Evolutionary conservation across 2,329 filamentous ascomycete genomes (phyloP), one percentile per base, ranked within the genome.

Genomic region (Fusarium paranaense): DNA sequence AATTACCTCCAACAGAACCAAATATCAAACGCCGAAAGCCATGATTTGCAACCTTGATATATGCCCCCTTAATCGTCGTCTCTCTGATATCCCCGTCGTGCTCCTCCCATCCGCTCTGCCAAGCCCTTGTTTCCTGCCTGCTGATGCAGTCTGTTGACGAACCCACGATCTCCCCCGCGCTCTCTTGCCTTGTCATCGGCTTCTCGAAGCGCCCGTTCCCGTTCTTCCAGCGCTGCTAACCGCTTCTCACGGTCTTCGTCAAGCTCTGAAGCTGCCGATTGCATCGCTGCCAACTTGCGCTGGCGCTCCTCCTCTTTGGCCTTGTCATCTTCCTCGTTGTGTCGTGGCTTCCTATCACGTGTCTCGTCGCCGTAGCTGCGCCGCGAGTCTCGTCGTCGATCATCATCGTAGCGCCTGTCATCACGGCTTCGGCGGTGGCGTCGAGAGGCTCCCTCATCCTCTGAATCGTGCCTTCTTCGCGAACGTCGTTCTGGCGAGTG

Each of bases 211-310:
- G 85, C 85, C 58, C 89, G 87, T 75, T 97, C 94, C 69, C 87
- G 87, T 72, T 90, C 89, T 27, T 90, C 91, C 20, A 95, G 84
- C 1, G 90, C 90, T 0, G 90, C 89, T 11, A 97, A 85, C 27
- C 94, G 89, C 68, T 89, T 87, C 73, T 90, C 89, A 35, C 95
- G 91, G 75, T 93, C 91, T n/a, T 86, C 80, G 76, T 96, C 93
- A 57, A 97, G 85, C 13, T 92, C 90, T 1, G 87, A 87, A 6
- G 93, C 93, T 32, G 91, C 92, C 20, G 88, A 88, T 80, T 94
- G 92, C 93, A 95, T 95, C 10, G 90, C 91, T 18, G 91, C 92
- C 20, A 95, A 83, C 80, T 91, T 94, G 27, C 88, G 87, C 14
- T 91, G 90, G n/a, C 87, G 87, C 71, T 93, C 91, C 25, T 90